Evolutionary conservation across 768 basidiomycete genomes (phyloP).

Genomic region (Clathrus columnatus): DNA sequence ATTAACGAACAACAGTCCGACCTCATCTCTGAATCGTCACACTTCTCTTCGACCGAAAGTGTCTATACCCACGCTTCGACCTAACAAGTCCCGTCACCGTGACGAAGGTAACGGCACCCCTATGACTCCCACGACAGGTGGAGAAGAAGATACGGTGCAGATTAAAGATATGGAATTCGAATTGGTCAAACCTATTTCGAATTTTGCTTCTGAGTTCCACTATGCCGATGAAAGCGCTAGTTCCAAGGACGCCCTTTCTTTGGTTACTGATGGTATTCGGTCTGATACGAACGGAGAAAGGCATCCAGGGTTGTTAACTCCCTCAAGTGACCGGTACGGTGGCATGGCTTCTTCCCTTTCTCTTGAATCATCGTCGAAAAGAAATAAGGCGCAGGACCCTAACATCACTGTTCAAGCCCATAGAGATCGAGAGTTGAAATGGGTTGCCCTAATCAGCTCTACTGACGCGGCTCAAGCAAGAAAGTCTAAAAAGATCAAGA

Average conservation of each 20-base stretch:
- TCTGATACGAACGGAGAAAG: constrained; percentile 11
- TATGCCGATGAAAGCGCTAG: constrained; percentile 1
- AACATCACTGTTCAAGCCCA: constrained; percentile 41
- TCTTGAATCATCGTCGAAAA: constrained; percentile 8
- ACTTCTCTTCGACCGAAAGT: constrained; percentile 47
- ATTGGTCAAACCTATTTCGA: constrained; percentile 45
- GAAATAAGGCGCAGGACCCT: background rate
- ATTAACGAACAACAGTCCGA: constrained; percentile 27
- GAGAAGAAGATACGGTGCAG: constrained; percentile 53
- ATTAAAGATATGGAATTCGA: constrained; percentile 80
- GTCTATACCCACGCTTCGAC: constrained; percentile 57
- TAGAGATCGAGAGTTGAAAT: constrained; percentile 65
- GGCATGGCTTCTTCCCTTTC: constrained; percentile 1
- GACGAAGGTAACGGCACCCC: constrained; percentile 24
- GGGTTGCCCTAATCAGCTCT: constrained; percentile 57
- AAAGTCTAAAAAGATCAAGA: constrained; percentile 73
- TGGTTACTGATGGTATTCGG: background rate
- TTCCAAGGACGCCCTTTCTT: background rate
- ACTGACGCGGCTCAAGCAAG: constrained; percentile 52
- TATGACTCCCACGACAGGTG: constrained; percentile 17
- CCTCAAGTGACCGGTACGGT: background rate
- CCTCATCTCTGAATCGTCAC: constrained; percentile 24
- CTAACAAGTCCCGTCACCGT: constrained; percentile 24
- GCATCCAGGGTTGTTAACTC: constrained; percentile 13
- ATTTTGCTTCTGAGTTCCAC: background rate